phyloP scores from a whole-genome alignment of 2,329 filamentous ascomycete species.

The Paramyrothecium roridum region DNA sequence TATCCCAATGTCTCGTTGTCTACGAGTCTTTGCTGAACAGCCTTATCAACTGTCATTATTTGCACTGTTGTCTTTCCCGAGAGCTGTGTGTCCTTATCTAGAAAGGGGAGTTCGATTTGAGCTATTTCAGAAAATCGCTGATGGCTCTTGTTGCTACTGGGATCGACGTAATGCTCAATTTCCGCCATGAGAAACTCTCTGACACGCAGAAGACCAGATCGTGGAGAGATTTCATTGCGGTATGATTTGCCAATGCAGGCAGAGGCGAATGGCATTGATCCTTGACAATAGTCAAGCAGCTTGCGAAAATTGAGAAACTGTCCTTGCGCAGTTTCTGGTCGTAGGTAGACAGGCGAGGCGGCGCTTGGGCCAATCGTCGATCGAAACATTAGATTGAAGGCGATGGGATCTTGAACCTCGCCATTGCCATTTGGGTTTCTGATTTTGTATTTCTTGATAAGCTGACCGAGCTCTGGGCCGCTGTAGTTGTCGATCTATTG shows the following conservation, averaged over 20 bases:
- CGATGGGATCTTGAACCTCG: slow-evolving; percentile 72
- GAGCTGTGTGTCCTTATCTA: slow-evolving; percentile 82
- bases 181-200: slow-evolving; percentile 99
- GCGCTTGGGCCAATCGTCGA: slow-evolving; percentile 89
- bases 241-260: slow-evolving; percentile 97
- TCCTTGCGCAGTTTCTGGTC: slow-evolving; percentile 95
- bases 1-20: slow-evolving; percentile 98
- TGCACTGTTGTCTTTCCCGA: slow-evolving; percentile 76
- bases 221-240: slow-evolving; percentile 95
- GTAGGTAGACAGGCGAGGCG: slow-evolving; percentile 80
- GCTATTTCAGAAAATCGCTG: slow-evolving; percentile 81
- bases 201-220: slow-evolving; percentile 86
- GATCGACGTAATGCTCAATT: slow-evolving; percentile 98
- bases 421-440: slow-evolving; percentile 82
- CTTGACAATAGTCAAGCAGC: slow-evolving; percentile 93
- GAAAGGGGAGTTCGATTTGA: slow-evolving; percentile 76
- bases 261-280: slow-evolving; percentile 93
- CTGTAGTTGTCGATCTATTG: slow-evolving; percentile 97
- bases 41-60: slow-evolving; percentile 77
- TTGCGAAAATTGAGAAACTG: slow-evolving; percentile 98
- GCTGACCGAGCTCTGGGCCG: slow-evolving; percentile 77
- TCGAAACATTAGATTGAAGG: slow-evolving; percentile 99
- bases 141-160: slow-evolving; percentile 92
- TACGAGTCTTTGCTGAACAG: slow-evolving; percentile 76
- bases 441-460: slow-evolving; percentile 90